phyloP scores from a whole-genome alignment of 495 filamentous ascomycete species.

The Parachaetomium inaequale region DNA sequence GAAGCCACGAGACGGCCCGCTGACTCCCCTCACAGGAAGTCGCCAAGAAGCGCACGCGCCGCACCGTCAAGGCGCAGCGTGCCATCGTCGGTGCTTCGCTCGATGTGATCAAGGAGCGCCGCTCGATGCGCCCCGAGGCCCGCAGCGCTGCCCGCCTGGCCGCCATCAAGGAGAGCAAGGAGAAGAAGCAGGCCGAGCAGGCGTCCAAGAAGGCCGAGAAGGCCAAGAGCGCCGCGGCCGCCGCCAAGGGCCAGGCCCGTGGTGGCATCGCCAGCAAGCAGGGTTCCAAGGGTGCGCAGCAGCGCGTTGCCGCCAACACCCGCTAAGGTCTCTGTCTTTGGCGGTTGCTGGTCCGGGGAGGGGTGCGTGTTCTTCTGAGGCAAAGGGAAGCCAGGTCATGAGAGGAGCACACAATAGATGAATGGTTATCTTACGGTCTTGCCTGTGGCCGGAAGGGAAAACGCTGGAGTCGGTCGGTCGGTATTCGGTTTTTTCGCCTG shows the following conservation, averaged over 20 bases:
- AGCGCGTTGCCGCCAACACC: slow-evolving; percentile 80
- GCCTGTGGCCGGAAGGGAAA: slow-evolving; percentile 28
- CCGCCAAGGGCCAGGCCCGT: slow-evolving; percentile 66
- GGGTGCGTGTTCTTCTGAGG: slow-evolving; percentile 21
- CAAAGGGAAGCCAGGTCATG: slow-evolving; percentile 17
- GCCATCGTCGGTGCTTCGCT: slow-evolving; percentile 98
- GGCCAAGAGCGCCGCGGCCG: slow-evolving; percentile 80
- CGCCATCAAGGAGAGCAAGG: slow-evolving; percentile 95
- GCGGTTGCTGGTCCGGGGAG: slow-evolving; percentile 19
- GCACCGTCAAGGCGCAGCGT: slow-evolving; percentile 97
- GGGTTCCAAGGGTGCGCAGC: slow-evolving; percentile 84
- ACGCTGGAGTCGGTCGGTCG: slow-evolving; percentile 38
- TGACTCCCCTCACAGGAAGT: slow-evolving; percentile 73
- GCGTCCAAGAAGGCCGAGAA: slow-evolving; percentile 98
- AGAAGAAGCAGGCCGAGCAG: slow-evolving; percentile 84
- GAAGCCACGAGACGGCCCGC: slow-evolving; percentile 23
- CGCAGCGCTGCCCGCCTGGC: slow-evolving; percentile 83
- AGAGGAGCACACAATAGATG: slow-evolving; percentile 25
- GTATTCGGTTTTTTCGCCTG: slow-evolving; percentile 34
- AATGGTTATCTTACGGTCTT: slow-evolving; percentile 28
- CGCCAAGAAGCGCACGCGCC: slow-evolving; percentile 98
- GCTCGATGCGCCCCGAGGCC: slow-evolving; percentile 86
- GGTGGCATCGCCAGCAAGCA: slow-evolving; percentile 88
- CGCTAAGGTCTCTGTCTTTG: slow-evolving; percentile 58
- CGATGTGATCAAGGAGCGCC: slow-evolving; percentile 99